Evolutionary conservation across 1,284 basidiomycete genomes (phyloP).

Genomic region (Cryptococcus deneoformans): DNA sequence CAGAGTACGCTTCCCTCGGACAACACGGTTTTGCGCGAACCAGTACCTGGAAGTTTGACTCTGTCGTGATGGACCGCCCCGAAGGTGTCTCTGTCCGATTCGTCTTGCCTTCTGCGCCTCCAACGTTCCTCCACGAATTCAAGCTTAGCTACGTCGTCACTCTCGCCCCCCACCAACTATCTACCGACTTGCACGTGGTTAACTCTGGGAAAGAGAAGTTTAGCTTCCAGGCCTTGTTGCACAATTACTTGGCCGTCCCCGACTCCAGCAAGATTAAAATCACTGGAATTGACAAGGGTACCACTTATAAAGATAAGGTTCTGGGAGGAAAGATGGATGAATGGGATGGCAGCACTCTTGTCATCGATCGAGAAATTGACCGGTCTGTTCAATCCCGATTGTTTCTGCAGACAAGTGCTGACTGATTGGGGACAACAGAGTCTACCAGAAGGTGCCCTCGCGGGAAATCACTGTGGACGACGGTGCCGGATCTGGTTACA

Average conservation of each 20-base stretch:
- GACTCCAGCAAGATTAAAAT: slow-evolving; percentile 48
- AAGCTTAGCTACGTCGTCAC: slow-evolving; percentile 74
- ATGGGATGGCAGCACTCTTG: slow-evolving; percentile 37
- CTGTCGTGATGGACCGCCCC: slow-evolving; percentile 64
- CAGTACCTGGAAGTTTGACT: slow-evolving; percentile 65
- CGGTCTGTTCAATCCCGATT: slow-evolving; percentile 34
- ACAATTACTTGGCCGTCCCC: slow-evolving; percentile 77
- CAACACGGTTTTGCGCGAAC: slow-evolving; percentile 86
- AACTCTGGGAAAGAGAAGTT: slow-evolving; percentile 57
- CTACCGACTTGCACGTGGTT: slow-evolving; percentile 72
- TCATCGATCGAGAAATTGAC: slow-evolving; percentile 34
- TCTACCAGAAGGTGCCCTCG: slow-evolving; percentile 39
- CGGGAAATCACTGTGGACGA: slow-evolving; percentile 39
- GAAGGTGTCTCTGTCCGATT: slow-evolving; percentile 69
- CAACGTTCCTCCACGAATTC: slow-evolving; percentile 63
- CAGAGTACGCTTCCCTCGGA: slow-evolving; percentile 61
- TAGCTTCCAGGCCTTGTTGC: slow-evolving; percentile 82
- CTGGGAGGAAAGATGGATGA: slow-evolving; percentile 25
- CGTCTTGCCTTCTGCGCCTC: slow-evolving; percentile 59
- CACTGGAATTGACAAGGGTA: slow-evolving; percentile 52
- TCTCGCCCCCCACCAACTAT: slow-evolving; percentile 67
- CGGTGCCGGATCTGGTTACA: slow-evolving; percentile 47
- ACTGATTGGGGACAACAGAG: slow-evolving; percentile 29
- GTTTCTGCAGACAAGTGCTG: slow-evolving; percentile 28
- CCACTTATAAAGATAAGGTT: slow-evolving; percentile 70